These are phyloP conservation scores for Ailanthus altissimus DNA, from an alignment of 345 rosid species.

Conservation along the genomic window DNA sequence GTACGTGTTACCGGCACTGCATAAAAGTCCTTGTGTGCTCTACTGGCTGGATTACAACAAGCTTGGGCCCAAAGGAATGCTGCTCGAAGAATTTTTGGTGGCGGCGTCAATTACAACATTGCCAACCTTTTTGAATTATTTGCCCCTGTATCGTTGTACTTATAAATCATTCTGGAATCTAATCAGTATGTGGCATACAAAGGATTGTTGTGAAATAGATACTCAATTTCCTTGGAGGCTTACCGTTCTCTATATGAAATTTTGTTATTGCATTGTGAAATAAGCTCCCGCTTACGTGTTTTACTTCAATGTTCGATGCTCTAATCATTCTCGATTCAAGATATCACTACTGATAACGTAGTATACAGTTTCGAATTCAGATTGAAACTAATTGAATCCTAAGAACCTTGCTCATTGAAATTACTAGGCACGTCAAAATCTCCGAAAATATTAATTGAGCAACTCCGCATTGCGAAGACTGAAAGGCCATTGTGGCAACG, in stretches of 20 bases:
- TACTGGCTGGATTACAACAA: neutral
- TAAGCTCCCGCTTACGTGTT: neutral
- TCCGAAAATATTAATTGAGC: too few species aligned
- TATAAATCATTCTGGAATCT: neutral
- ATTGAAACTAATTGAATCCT: too few species aligned
- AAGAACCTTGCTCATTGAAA: too few species aligned
- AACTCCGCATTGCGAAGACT: too few species aligned
- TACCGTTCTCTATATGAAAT: neutral
- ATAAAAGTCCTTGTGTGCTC: constrained; percentile 15
- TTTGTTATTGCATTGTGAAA: neutral
- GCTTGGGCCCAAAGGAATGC: neutral
- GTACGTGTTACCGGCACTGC: constrained; percentile 70
- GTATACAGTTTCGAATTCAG: neutral
- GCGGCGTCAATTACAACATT: neutral
- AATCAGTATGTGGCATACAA: neutral
- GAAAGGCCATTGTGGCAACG: too few species aligned
- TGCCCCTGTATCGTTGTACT: neutral
- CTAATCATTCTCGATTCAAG: too few species aligned
- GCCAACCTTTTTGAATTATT: neutral
- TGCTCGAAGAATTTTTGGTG: neutral
- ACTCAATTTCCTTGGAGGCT: neutral
- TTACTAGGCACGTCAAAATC: too few species aligned
- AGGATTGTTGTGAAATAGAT: constrained; percentile 10
- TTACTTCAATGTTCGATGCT: neutral
- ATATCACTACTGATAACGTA: neutral